These are phyloP conservation scores for Adansonia rubrostipa DNA, from an alignment of 441 rosid species.

Conservation along the genomic window DNA sequence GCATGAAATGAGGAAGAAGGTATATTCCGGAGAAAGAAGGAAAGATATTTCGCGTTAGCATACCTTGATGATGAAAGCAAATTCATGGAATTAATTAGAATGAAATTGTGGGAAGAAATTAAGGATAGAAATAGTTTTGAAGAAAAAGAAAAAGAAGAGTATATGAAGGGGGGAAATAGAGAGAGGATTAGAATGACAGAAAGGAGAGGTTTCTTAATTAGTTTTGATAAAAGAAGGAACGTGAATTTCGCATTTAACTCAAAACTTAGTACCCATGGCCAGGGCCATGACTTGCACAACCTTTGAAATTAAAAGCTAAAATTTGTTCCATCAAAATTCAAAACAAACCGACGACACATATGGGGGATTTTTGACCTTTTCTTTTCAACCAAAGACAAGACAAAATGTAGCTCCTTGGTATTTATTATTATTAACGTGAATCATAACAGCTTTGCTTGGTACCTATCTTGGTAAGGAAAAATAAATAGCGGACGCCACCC, in stretches of 20 bases:
- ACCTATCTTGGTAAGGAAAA: too few relatives aligned
- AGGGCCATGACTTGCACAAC: too few relatives aligned
- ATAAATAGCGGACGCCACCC: too few relatives aligned
- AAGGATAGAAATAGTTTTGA: neutral
- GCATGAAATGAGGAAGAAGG: neutral
- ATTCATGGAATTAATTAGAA: conserved; percentile 10
- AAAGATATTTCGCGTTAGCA: conserved; percentile 8
- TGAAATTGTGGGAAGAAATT: conserved; percentile 2
- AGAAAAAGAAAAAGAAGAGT: neutral
- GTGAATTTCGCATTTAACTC: conserved; percentile 35
- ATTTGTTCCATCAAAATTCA: neutral
- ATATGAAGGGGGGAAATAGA: conserved; percentile 13
- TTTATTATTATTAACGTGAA: neutral
- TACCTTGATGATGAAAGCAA: conserved; percentile 38
- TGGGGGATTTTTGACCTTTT: conserved; percentile 33
- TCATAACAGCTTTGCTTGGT: neutral
- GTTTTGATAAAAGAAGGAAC: conserved; percentile 29
- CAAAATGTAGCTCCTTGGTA: neutral
- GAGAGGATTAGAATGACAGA: neutral
- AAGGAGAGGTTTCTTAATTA: neutral
- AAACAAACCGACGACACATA: conserved; percentile 7
- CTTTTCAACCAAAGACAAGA: neutral
- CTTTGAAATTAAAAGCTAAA: conserved; percentile 6
- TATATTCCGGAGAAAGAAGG: neutral
- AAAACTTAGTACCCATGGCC: neutral